Evolutionary conservation across 768 basidiomycete genomes (phyloP).

Genomic region (Termitomyces sp.): DNA sequence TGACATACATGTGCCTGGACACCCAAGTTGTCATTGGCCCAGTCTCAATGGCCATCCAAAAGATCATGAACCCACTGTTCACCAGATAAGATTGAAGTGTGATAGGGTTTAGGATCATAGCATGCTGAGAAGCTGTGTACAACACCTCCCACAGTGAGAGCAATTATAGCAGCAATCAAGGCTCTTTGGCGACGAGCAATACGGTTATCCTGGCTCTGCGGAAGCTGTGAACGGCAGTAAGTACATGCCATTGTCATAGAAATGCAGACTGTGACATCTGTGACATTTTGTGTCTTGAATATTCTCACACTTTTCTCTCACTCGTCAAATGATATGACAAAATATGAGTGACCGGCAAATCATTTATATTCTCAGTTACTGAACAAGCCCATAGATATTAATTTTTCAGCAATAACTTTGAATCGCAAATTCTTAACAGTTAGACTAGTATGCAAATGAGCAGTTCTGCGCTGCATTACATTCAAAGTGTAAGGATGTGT

Average conservation of each 20-base stretch:
- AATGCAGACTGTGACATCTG: background rate
- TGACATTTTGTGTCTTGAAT: background rate
- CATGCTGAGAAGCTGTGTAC: background rate
- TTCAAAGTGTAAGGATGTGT: too few relatives aligned
- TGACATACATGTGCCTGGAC: background rate
- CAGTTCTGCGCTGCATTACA: too few relatives aligned
- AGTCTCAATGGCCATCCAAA: background rate
- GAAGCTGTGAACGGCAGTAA: background rate
- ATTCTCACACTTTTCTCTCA: too few relatives aligned
- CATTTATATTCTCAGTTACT: too few relatives aligned
- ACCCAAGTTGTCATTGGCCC: background rate
- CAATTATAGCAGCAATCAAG: background rate
- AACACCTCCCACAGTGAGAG: background rate
- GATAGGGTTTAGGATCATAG: background rate
- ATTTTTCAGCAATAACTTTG: too few relatives aligned
- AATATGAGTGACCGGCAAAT: too few relatives aligned
- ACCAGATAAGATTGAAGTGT: background rate
- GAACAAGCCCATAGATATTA: too few relatives aligned
- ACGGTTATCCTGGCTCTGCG: background rate
- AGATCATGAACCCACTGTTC: background rate
- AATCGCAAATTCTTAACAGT: too few relatives aligned
- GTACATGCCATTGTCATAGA: background rate
- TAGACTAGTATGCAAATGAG: too few relatives aligned
- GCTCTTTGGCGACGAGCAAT: background rate
- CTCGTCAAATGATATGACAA: too few relatives aligned